Conservation (phyloP, 2,329 filamentous ascomycete genomes). For the Lecanosticta acicola region DNA sequence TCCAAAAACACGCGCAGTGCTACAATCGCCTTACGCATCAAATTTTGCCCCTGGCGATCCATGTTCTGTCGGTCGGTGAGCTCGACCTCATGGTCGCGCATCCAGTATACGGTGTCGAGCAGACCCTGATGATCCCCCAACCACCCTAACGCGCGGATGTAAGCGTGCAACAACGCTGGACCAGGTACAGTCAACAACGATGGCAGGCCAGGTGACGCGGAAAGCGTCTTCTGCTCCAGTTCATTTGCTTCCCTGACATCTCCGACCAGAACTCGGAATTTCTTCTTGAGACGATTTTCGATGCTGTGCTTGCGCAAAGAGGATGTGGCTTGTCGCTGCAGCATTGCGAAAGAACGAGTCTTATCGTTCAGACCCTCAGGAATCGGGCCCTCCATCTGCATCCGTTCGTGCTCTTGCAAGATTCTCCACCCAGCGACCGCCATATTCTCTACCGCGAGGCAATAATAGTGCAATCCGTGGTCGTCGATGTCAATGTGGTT, state of each 20-base stretch:
- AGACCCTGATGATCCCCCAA: slow-evolving; percentile 57
- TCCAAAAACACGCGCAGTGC: slow-evolving; percentile 41
- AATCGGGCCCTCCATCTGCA: no score
- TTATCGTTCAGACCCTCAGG: no score
- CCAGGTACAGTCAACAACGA: slow-evolving; percentile 41
- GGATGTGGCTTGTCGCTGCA: no score
- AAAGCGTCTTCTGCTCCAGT: not conserved
- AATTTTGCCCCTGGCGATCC: slow-evolving; percentile 28
- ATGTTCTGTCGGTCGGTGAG: slow-evolving; percentile 22
- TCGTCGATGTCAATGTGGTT: no score
- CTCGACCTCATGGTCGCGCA: slow-evolving; percentile 45
- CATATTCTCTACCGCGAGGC: no score
- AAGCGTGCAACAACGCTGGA: slow-evolving; percentile 50
- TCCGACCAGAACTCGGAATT: no score
- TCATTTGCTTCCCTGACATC: slow-evolving; percentile 1
- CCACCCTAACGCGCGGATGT: slow-evolving; percentile 59
- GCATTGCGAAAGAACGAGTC: no score
- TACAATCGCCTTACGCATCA: slow-evolving; percentile 35
- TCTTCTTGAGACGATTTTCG: no score
- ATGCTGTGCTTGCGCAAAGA: no score
- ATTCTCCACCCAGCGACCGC: no score
- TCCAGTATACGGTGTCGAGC: slow-evolving; percentile 54
- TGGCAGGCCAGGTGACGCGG: slow-evolving; percentile 14
- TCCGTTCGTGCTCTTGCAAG: no score
- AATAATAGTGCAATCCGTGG: no score